phyloP scores from a whole-genome alignment of 345 rosid species.

The Brassica carinata region DNA sequence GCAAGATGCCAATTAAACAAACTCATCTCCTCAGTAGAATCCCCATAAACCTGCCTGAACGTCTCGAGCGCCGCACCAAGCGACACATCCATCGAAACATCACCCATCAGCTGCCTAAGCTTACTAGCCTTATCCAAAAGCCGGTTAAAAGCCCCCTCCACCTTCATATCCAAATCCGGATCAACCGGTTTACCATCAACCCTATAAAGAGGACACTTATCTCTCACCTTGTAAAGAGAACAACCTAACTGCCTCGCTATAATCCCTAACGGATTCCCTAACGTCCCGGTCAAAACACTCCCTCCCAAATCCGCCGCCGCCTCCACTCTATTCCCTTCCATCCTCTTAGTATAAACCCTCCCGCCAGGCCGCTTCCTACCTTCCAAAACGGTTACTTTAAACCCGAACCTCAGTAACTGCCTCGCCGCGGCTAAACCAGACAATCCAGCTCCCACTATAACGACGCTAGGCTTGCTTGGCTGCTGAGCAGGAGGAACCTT shows the following conservation, averaged over 20 bases:
- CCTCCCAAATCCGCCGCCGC: conserved; percentile 98
- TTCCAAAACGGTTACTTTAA: conserved; percentile 83
- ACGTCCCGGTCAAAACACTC: conserved; percentile 89
- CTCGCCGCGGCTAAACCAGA: conserved; percentile 90
- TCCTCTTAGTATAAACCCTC: conserved; percentile 89
- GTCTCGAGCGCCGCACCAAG: conserved; percentile 92
- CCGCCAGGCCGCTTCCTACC: conserved; percentile 99
- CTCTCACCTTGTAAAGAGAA: conserved; percentile 80
- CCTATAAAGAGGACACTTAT: conserved; percentile 86
- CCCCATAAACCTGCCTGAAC: conserved; percentile 69
- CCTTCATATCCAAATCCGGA: conserved; percentile 72
- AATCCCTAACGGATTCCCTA: conserved; percentile 93
- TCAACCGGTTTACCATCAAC: conserved; percentile 85
- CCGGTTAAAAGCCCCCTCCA: conserved; percentile 77
- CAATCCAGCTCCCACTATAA: conserved; percentile 88
- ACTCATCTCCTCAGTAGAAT: conserved; percentile 67
- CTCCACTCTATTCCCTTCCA: conserved; percentile 79
- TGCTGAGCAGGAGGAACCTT: conserved; percentile 52
- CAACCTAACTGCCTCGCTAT: conserved; percentile 81
- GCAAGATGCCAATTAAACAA: conserved; percentile 98
- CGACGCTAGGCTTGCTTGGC: conserved; percentile 50
- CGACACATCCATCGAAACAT: conserved; percentile 83
- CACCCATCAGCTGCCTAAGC: conserved; percentile 97
- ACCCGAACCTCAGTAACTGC: conserved; percentile 87
- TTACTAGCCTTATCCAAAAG: conserved; percentile 86